A percentile compares a stretch with the other conserved stretches of the same genome.
Conservation (phyloP, 1,139 yeast genomes). For the Kodamaea arcana region DNA sequence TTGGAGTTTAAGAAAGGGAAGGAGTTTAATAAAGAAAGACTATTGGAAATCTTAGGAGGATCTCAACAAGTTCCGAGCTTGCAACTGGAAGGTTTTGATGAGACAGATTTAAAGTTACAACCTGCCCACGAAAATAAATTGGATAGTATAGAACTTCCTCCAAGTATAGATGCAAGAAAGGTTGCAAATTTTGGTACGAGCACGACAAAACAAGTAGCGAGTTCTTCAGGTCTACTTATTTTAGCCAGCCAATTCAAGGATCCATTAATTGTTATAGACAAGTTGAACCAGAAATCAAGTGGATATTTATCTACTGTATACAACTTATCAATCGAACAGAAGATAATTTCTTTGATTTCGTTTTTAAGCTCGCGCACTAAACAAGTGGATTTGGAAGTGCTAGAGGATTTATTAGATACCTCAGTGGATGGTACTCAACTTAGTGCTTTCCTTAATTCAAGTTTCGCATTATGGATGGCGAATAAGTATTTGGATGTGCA, state of each 20-base stretch:
- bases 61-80: not conserved
- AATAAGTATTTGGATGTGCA: slow-evolving; percentile 15
- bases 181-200: slow-evolving; percentile 15
- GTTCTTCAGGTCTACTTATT: slow-evolving; percentile 17
- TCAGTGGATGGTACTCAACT: not conserved
- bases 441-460: not conserved
- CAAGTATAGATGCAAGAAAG: slow-evolving; percentile 32
- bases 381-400: slow-evolving; percentile 7
- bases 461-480: slow-evolving; percentile 31
- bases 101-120: not conserved
- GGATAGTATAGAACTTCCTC: slow-evolving; percentile 39
- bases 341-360: slow-evolving; percentile 6
- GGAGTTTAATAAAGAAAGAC: slow-evolving; percentile 9
- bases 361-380: slow-evolving; percentile 7
- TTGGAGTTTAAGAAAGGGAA: slow-evolving; percentile 5
- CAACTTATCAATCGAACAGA: slow-evolving; percentile 8
- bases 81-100: not conserved
- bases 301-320: slow-evolving; percentile 9
- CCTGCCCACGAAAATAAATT: slow-evolving; percentile 18
- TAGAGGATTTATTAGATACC: slow-evolving; percentile 10
- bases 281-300: slow-evolving; percentile 1
- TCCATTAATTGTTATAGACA: slow-evolving; percentile 1
- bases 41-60: slow-evolving; percentile 4
- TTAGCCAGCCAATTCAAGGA: slow-evolving; percentile 14
- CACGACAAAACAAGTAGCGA: slow-evolving; percentile 4